Evolutionary conservation across 2,329 filamentous ascomycete genomes (phyloP), one percentile per base, ranked within the genome.

Genomic region (Ophiostoma piceae): DNA sequence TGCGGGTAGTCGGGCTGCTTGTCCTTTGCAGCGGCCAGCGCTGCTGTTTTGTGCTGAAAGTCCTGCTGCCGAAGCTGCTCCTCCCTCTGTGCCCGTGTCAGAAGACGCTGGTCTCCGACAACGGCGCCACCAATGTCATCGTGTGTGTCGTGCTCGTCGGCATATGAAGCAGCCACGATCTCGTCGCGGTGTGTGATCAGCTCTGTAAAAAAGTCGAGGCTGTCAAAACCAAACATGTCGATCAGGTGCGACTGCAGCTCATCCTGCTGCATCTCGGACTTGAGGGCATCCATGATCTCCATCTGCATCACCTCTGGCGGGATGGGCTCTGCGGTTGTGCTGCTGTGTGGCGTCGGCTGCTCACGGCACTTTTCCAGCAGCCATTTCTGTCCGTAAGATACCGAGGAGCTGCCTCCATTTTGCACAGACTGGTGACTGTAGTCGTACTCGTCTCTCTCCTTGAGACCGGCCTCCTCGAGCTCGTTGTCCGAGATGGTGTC

Each of bases 181-280:
- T 91, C 86, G 68, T 85, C 82, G 68, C 93, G 87, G 77, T 94
- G 88, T 2, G 88, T 85, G 68, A 98, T 90, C n/a, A 98, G 82
- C 73, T 97, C 92, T 72, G 94, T 94, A 68, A 98, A 90, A 75
- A 99, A 89, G 74, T 99, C 94, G 22, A 99, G 83, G 76, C 98
- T 92, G 75, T 95, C 93, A 75, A 94, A 98, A 0, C 96, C 95
- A 71, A 99, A 84, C 62, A 97, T 87, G 75, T 99, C 95, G 0
- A 92, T 92, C 47, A 99, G 84, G 57, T 90, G 88, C 76, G 93
- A 94, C 78, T 98, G 94, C n/a, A 98, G 82, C 78, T 96, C 92
- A 71, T 96, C 92, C 71, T 97, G 91, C 41, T 86, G 84, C 64
- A 78, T 80, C n/a, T 81, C 80, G 4, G 92, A 91, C 8, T 84